Conservation (phyloP, 129 eudicot genomes). For the Logfia minima region DNA sequence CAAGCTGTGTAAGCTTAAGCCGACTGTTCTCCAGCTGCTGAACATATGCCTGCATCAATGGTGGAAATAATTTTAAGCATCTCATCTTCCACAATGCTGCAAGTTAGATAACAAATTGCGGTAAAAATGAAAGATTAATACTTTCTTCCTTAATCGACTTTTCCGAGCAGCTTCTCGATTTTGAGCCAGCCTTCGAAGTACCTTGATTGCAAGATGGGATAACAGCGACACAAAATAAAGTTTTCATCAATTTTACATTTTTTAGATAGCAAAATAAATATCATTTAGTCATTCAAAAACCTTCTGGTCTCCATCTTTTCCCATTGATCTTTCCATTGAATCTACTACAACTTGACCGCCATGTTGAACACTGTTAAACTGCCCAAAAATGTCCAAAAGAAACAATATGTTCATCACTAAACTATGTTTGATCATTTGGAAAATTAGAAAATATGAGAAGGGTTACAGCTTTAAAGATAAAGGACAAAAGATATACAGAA, state of each 20-base stretch:
- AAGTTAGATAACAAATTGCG: neutral
- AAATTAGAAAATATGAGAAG: neutral
- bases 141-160: constrained; percentile 93
- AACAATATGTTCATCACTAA: constrained; percentile 7
- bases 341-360: constrained; percentile 60
- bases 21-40: constrained; percentile 93
- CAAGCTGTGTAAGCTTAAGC: constrained; percentile 69
- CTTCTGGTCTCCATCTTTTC: constrained; percentile 76
- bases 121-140: constrained; percentile 23
- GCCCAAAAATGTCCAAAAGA: neutral
- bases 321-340: constrained; percentile 61
- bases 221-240: neutral
- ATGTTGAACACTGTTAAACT: constrained; percentile 51
- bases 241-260: neutral
- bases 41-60: constrained; percentile 76
- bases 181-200: constrained; percentile 90
- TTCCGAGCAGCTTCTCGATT: constrained; percentile 98
- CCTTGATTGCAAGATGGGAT: constrained; percentile 27
- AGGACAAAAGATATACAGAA: constrained; percentile 23
- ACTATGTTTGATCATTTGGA: neutral
- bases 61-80: constrained; percentile 13
- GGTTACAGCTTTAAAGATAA: neutral
- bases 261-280: neutral
- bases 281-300: constrained; percentile 27
- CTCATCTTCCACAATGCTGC: neutral